Evolutionary conservation across 495 filamentous ascomycete genomes (phyloP).

Genomic region (Penicillium tannophilum): DNA sequence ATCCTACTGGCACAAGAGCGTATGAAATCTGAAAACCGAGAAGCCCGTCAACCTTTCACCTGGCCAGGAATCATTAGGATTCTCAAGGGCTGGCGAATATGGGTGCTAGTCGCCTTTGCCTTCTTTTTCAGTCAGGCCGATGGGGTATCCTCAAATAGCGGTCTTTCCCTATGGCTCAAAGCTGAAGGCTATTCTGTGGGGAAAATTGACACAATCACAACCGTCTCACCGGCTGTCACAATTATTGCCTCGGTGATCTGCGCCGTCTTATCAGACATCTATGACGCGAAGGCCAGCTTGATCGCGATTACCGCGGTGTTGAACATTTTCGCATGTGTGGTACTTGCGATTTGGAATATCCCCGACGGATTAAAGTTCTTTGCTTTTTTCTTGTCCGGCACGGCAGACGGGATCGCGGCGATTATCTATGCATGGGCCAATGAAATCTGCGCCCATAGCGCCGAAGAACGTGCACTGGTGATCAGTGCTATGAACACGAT

Average conservation of each 20-base stretch:
- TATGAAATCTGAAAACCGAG: conserved; percentile 37
- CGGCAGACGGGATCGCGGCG: conserved; percentile 29
- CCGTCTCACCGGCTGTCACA: conserved; percentile 40
- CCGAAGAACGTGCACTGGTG: conserved; percentile 60
- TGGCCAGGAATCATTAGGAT: conserved; percentile 17
- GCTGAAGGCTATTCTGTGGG: conserved; percentile 43
- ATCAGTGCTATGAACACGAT: conserved; percentile 55
- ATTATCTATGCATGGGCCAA: conserved; percentile 50
- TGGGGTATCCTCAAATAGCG: conserved; percentile 29
- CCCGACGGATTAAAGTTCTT: conserved; percentile 51
- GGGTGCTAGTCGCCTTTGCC: conserved; percentile 35
- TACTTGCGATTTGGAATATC: conserved; percentile 52
- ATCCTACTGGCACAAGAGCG: conserved; percentile 34
- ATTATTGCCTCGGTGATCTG: conserved; percentile 44
- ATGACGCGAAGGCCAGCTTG: conserved; percentile 39
- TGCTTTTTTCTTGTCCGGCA: conserved; percentile 41
- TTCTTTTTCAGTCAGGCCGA: conserved; percentile 40
- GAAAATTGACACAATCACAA: conserved; percentile 44
- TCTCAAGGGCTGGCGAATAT: conserved; percentile 27
- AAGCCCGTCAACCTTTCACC: conserved; percentile 30
- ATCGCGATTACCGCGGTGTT: conserved; percentile 42
- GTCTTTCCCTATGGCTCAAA: conserved; percentile 44
- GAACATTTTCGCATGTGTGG: conserved; percentile 36
- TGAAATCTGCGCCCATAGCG: conserved; percentile 56
- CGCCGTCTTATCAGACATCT: conserved; percentile 47